A percentile compares a stretch with the other conserved stretches of the same genome.
Conservation (phyloP, 768 basidiomycete genomes). For the Rubroboletus satanas region DNA sequence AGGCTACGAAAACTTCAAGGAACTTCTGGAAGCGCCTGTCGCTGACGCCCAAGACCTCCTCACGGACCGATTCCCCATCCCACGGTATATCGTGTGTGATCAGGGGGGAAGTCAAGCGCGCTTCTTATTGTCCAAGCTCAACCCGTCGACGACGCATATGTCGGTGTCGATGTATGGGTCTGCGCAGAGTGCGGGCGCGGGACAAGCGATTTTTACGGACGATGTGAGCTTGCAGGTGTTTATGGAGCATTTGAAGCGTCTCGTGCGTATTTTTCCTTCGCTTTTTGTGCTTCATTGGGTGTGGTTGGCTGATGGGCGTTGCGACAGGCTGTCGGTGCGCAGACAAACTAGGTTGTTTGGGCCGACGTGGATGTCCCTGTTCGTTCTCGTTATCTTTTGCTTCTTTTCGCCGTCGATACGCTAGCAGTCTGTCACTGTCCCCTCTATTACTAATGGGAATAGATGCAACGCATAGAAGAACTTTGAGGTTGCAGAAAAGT, state of each 20-base stretch:
- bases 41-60: slow-evolving; percentile 95
- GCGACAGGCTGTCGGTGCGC: slow-evolving; percentile 60
- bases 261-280: slow-evolving; percentile 49
- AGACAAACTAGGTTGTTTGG: slow-evolving; percentile 47
- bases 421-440: slow-evolving; percentile 6
- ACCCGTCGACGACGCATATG: slow-evolving; percentile 98
- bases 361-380: neutral
- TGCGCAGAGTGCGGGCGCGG: slow-evolving; percentile 57
- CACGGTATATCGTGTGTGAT: slow-evolving; percentile 96
- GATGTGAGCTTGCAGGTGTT: slow-evolving; percentile 97
- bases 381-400: neutral
- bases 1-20: slow-evolving; percentile 98
- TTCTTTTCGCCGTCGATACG: slow-evolving; percentile 1
- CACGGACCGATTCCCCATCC: slow-evolving; percentile 93
- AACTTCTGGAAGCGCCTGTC: slow-evolving; percentile 81
- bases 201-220: slow-evolving; percentile 97
- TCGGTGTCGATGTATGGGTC: slow-evolving; percentile 87
- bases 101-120: slow-evolving; percentile 97
- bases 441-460: slow-evolving; percentile 11
- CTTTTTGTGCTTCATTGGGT: neutral
- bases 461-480: slow-evolving; percentile 12
- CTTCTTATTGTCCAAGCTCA: slow-evolving; percentile 94
- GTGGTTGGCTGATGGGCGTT: slow-evolving; percentile 3
- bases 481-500: neutral
- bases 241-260: slow-evolving; percentile 94